Base-by-base conservation (phyloP, 495 filamentous ascomycete genomes). In the Astrothelium subdiscretum region DNA sequence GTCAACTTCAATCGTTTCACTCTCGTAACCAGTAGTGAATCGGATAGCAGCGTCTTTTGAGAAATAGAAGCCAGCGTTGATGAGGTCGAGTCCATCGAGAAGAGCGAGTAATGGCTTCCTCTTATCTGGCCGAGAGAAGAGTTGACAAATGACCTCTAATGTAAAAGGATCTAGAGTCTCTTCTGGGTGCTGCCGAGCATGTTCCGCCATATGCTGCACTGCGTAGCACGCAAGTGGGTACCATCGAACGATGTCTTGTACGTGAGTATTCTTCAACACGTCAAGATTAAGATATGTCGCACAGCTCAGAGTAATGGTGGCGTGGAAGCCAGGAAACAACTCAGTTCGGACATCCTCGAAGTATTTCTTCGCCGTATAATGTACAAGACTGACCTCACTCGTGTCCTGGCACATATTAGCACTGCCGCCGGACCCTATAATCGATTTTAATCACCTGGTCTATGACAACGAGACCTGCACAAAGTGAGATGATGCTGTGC, bases 361-460 rank as follows among this genome's bases (percentile, higher is more conserved):
- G 43, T 66, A 69, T 38, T 68, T 52, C 48, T 66, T 43, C 13
- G 68, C 44, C 13, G 62, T 71, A 59, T 70, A 68, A 29, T 71
- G 68, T 11, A 70, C 69, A 4, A 69, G 54, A 26, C 62, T n/a
- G n/a, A n/a, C n/a, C n/a, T n/a, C n/a, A n/a, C n/a, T n/a, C n/a
- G n/a, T n/a, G n/a, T n/a, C n/a, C n/a, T n/a, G n/a, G 65, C 11
- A 70, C 58, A 22, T 58, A 15, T 62, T 31, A 10, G 59, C 66
- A 27, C 62, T 57, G 43, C 48, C 22, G n/a, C n/a, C n/a, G n/a
- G n/a, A n/a, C n/a, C n/a, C n/a, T n/a, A n/a, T n/a, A n/a, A n/a
- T n/a, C n/a, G n/a, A n/a, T n/a, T n/a, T n/a, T n/a, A n/a, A n/a
- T n/a, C n/a, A n/a, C n/a, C n/a, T n/a, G n/a, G n/a, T 68, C 64